Evolutionary conservation across 208 protist genomes (phyloP), one percentile per base, ranked within the genome.

Genomic region (Hexamita inflata): DNA sequence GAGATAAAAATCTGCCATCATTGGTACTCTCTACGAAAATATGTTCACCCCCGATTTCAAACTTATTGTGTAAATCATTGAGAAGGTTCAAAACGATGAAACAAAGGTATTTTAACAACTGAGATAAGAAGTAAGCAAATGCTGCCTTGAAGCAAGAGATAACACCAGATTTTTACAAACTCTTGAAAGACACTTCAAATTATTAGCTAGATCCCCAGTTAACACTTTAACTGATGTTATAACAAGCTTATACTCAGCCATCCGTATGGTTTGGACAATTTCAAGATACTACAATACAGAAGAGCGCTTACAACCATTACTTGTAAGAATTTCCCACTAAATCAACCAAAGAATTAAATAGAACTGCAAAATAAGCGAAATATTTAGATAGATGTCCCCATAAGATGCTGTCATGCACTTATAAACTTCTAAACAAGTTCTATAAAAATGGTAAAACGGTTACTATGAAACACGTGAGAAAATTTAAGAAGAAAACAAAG

Each of bases 191-290:
- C 94, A 98, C 82, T 98, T 98, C 81, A 93, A 94, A 83, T 58
- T 91, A 87, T 41, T 80, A n/a, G 28, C 58, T 38, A 45, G 35
- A 32, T 73, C 77, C 45, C 42, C 41, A 29, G 82, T 97, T 60
- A 82, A 87, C 81, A 88, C 91, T 60, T 94, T 98, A 76, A 90
- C 91, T 75, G 93, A 97, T 79, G 94, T 91, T 0, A 79, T 98
- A 11, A 90, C 92, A 29, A 93, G 91, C 26, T 94, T 98, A 91
- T 96, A 98, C 90, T 95, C 90, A 61, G 92, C 91, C 9, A 87
- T 98, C 40, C 89, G 93, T 40, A 97, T 98, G 93, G 94, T 98
- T 58, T 98, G 95, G 94, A 94, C 96, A 79, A 97, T 97, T 80
- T 97, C 93, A 29, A 85, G 93, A 65, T 93, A 97, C 85, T 98